Percentiles rank a stretch among this genome's conserved stretches.
Evolutionary conservation across 441 rosid genomes (phyloP).

Genomic region (Erysimum cheiri): DNA sequence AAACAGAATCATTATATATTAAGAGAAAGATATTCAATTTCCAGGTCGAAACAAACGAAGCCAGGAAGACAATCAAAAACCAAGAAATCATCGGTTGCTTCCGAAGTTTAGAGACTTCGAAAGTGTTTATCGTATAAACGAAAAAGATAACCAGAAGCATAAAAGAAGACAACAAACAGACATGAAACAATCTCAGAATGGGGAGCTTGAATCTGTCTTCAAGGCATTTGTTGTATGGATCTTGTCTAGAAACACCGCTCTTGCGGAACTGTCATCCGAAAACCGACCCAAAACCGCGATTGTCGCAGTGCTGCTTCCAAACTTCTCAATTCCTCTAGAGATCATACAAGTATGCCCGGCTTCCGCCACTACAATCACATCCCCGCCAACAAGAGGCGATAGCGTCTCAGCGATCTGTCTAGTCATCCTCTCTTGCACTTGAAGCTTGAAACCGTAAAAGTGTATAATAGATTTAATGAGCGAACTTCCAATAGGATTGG

Average conservation of each 20-base stretch:
- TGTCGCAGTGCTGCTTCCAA: constrained; percentile 89
- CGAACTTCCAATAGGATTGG: constrained; percentile 50
- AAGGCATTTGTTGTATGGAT: constrained; percentile 44
- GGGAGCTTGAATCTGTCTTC: constrained; percentile 30
- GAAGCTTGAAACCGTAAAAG: constrained; percentile 92
- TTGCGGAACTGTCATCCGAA: constrained; percentile 61
- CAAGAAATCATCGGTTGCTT: constrained; percentile 24
- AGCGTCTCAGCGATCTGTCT: constrained; percentile 86
- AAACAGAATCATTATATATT: neutral
- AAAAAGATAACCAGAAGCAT: constrained; percentile 1
- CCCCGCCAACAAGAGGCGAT: constrained; percentile 71
- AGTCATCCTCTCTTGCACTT: constrained; percentile 95
- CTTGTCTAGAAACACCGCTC: constrained; percentile 66
- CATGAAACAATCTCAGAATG: constrained; percentile 24
- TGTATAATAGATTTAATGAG: constrained; percentile 77
- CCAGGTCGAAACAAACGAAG: constrained; percentile 5
- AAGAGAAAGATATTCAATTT: neutral
- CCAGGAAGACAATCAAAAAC: constrained; percentile 26
- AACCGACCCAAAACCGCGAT: constrained; percentile 84
- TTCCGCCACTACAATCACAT: constrained; percentile 90
- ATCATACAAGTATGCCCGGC: constrained; percentile 95
- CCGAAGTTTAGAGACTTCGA: constrained; percentile 23
- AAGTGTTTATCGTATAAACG: neutral
- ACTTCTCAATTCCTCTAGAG: constrained; percentile 91
- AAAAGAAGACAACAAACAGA: constrained; percentile 28